Evolutionary conservation across 805 yeast genomes (phyloP), one percentile per base, ranked within the genome.

Genomic region (Scheffersomyces ergatensis): DNA sequence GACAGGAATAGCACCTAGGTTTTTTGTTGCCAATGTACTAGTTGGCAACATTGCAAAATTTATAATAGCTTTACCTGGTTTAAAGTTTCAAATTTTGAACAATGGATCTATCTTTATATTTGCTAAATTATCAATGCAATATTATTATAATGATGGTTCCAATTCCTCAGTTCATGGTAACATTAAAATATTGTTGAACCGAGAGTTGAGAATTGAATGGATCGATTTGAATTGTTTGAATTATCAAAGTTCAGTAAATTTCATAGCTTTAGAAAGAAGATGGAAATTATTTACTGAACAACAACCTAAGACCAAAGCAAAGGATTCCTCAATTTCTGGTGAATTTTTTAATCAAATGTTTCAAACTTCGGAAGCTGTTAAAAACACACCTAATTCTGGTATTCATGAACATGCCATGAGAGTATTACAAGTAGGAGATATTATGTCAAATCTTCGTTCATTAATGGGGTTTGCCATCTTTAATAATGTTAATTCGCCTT

Each of bases 361-460:
- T 34, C 36, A 43, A 3, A 42, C 64, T 26, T 67, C 72, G 30
- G 62, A 64, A 32, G 80, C 82, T 0, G 71, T 71, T 46, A 65
- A 70, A 34, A 65, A 65, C 31, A 62, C 81, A 40, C 67, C 81
- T 4, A 72, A 74, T 39, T 76, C 76, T 46, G 95, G 95, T 0
- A 60, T 85, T 4, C 81, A 79, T 40, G 81, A 77, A 38, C 74
- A 74, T 30, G 80, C 86, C 5, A 76, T 86, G 78, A 66, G 92
- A 44, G 71, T 82, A 17, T 62, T 88, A 63, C 92, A 86, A 58
- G 78, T 85, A 4, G 76, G 89, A 32, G 93, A 87, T 58, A 83
- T 83, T 8, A 84, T 89, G 88, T 72, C 89, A 0, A 78, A 79
- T 45, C 69, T 88, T 47, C 74, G 77, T 40, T 80, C 85, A 5